Conservation (phyloP, 2,329 filamentous ascomycete species). For the Tympanopsis confertula region DNA sequence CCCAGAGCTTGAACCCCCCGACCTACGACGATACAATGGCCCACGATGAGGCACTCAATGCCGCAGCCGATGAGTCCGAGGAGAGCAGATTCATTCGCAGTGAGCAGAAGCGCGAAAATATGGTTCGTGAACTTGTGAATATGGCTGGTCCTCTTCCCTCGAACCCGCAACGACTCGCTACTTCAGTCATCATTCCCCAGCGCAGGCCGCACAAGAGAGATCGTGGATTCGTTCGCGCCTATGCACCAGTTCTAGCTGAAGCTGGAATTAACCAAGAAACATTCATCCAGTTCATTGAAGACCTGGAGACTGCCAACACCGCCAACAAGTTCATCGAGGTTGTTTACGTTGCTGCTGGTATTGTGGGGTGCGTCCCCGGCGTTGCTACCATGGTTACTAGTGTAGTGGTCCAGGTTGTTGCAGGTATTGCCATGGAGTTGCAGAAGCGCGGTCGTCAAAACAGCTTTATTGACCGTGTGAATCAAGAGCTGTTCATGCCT, state of each 20-base stretch:
- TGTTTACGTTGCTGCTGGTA: conserved; percentile 8
- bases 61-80: too few relatives aligned
- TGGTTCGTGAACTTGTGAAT: conserved; percentile 8
- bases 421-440: conserved; percentile 12
- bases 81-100: too few relatives aligned
- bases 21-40: too few relatives aligned
- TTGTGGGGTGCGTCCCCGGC: conserved; percentile 14
- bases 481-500: conserved; percentile 16
- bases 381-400: conserved; percentile 14
- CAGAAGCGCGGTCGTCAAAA: conserved; percentile 13
- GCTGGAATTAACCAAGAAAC: conserved; percentile 20
- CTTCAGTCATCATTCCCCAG: conserved; percentile 25
- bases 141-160: conserved; percentile 8
- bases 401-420: conserved; percentile 11
- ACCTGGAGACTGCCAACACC: conserved; percentile 12
- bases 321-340: conserved; percentile 10
- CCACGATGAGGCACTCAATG: too few relatives aligned
- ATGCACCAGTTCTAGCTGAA: conserved; percentile 19
- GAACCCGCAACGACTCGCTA: conserved; percentile 8
- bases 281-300: conserved; percentile 22
- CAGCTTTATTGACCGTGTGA: conserved; percentile 14
- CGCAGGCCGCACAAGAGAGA: conserved; percentile 18
- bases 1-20: too few relatives aligned
- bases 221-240: conserved; percentile 24
- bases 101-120: conserved; percentile 7